Evolutionary conservation across 2,329 filamentous ascomycete genomes (phyloP).

Genomic region (Trichoderma lentiforme): DNA sequence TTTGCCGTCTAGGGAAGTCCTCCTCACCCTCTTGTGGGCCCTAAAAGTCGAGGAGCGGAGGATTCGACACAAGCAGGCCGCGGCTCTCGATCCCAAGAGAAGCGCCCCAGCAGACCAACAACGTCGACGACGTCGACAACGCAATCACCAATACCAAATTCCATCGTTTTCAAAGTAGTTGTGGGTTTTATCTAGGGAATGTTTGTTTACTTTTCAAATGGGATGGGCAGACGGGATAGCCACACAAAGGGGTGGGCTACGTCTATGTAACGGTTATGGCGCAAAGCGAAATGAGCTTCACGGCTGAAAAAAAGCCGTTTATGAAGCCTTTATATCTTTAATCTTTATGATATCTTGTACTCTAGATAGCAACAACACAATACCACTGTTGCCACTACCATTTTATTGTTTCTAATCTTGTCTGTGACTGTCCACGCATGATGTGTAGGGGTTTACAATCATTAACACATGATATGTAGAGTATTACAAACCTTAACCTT

Average conservation of each 20-base stretch:
- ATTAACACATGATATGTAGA: background rate
- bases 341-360: background rate
- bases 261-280: background rate
- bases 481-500: background rate
- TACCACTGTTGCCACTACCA: background rate
- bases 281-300: background rate
- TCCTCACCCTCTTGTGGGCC: conserved; percentile 48
- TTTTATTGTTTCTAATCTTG: background rate
- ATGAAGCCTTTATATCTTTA: background rate
- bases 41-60: conserved; percentile 42
- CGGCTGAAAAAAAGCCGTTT: background rate
- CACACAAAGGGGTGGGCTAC: background rate
- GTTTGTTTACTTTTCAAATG: conserved; percentile 15
- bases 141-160: conserved; percentile 24
- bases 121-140: background rate
- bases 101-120: conserved; percentile 23
- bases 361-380: background rate
- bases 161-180: conserved; percentile 26
- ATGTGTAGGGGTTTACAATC: background rate
- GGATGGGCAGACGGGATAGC: background rate
- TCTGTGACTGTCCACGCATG: background rate
- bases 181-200: conserved; percentile 21
- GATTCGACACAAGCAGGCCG: conserved; percentile 26
- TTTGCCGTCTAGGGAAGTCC: conserved; percentile 46
- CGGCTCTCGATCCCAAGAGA: conserved; percentile 26